Percentiles rank a stretch among this genome's conserved stretches.
Evolutionary conservation across 2,329 filamentous ascomycete genomes (phyloP).

Genomic region (Penicillium janthinellum): DNA sequence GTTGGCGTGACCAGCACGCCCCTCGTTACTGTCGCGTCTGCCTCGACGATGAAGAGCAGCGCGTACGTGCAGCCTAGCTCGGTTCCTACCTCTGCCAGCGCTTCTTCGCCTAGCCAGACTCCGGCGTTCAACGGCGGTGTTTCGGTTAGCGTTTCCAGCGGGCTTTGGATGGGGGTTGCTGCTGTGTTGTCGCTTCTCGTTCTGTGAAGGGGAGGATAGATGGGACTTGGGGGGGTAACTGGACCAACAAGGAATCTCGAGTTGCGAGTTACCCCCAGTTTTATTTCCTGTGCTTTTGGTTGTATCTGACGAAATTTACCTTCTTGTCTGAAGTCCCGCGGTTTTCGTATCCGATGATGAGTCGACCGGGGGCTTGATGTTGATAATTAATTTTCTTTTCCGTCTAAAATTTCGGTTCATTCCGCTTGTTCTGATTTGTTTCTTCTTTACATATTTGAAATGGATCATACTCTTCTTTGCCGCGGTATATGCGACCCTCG

Average conservation of each 20-base stretch:
- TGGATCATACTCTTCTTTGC: no score
- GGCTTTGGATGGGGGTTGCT: neutral
- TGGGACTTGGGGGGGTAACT: neutral
- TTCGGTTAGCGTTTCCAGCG: neutral
- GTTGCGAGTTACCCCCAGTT: no score
- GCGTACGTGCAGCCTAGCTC: neutral
- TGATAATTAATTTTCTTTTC: no score
- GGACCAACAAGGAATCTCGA: neutral
- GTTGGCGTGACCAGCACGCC: neutral
- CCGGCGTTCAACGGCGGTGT: neutral
- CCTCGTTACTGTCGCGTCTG: neutral
- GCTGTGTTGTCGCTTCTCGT: neutral
- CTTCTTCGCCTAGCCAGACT: neutral
- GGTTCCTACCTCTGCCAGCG: neutral
- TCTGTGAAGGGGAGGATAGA: neutral
- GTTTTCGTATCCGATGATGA: no score
- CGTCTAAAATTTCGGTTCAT: no score
- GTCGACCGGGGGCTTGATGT: no score
- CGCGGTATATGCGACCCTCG: no score
- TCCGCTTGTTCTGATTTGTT: no score
- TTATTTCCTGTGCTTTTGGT: no score
- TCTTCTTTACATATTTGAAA: no score
- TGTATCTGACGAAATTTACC: no score
- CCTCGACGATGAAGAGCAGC: constrained; percentile 2
- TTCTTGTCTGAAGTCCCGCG: no score